Percentiles rank a stretch among this genome's conserved stretches.
phyloP scores from a whole-genome alignment of 495 filamentous ascomycete species.

The Sordaria brevicollis region DNA sequence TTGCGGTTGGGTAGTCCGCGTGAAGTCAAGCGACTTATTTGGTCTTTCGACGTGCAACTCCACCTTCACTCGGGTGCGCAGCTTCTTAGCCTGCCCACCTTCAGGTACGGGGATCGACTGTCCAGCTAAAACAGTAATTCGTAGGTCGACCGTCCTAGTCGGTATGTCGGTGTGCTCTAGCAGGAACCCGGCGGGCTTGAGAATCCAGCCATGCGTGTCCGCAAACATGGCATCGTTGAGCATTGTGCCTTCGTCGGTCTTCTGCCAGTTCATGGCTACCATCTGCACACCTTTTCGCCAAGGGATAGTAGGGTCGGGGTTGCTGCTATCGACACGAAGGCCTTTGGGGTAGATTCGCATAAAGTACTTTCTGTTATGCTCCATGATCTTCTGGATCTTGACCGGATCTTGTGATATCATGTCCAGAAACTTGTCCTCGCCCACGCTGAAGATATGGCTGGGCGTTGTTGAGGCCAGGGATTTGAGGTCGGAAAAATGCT shows the following conservation, averaged over 20 bases:
- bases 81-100: conserved; percentile 13
- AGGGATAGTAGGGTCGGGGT: conserved; percentile 71
- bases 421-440: conserved; percentile 59
- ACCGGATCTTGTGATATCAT: conserved; percentile 33
- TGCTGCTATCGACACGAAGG: conserved; percentile 69
- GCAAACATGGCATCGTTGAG: conserved; percentile 88
- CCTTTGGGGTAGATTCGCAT: conserved; percentile 89
- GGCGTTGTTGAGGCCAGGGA: conserved; percentile 48
- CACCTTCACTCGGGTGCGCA: conserved; percentile 51
- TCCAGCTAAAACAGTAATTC: conserved; percentile 34
- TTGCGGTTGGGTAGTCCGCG: conserved; percentile 19
- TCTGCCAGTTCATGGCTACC: conserved; percentile 93
- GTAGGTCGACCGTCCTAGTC: conserved; percentile 25
- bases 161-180: conserved; percentile 12
- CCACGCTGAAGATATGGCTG: conserved; percentile 77
- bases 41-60: conserved; percentile 67
- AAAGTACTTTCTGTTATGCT: conserved; percentile 71
- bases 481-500: conserved; percentile 61
- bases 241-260: conserved; percentile 85
- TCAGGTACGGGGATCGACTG: conserved; percentile 30
- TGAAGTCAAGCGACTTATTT: conserved; percentile 24
- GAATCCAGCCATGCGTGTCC: conserved; percentile 71
- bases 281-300: conserved; percentile 88
- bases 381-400: conserved; percentile 46
- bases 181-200: conserved; percentile 59